These are phyloP conservation scores for Rhizophora mangle DNA, from an alignment of 345 rosid species.

Conservation along the genomic window DNA sequence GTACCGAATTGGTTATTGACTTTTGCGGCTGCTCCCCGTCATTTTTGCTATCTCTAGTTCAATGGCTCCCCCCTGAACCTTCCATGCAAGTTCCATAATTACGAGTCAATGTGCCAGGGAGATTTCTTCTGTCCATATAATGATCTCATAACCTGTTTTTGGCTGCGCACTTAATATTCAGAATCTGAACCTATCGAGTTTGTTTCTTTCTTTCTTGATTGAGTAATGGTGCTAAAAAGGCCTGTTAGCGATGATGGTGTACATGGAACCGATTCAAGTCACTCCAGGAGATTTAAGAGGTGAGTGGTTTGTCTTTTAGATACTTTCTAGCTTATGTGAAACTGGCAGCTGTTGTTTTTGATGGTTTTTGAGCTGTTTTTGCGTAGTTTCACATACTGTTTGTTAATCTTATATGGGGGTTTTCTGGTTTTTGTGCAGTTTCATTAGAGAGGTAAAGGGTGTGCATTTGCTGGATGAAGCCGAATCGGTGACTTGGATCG, in stretches of 20 bases:
- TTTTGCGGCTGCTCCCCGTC: conserved; percentile 16
- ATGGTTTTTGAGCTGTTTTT: conserved; percentile 6
- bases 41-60: neutral
- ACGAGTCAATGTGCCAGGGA: neutral
- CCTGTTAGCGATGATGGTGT: conserved; percentile 28
- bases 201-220: neutral
- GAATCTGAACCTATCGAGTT: neutral
- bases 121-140: neutral
- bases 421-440: conserved; percentile 34
- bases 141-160: neutral
- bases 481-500: conserved; percentile 37
- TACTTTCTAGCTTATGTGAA: neutral
- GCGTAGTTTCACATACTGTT: neutral
- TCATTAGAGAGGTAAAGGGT: conserved; percentile 36
- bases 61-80: neutral
- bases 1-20: conserved; percentile 1
- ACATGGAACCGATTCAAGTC: conserved; percentile 22
- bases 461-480: conserved; percentile 29
- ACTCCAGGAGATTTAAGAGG: conserved; percentile 30
- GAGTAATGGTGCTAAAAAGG: conserved; percentile 32
- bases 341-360: neutral
- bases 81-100: conserved; percentile 15
- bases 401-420: conserved; percentile 1
- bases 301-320: conserved; percentile 20
- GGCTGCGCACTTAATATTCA: neutral